Evolutionary conservation across 257 asterid species (phyloP).

Genomic region (Jasminum sambac): DNA sequence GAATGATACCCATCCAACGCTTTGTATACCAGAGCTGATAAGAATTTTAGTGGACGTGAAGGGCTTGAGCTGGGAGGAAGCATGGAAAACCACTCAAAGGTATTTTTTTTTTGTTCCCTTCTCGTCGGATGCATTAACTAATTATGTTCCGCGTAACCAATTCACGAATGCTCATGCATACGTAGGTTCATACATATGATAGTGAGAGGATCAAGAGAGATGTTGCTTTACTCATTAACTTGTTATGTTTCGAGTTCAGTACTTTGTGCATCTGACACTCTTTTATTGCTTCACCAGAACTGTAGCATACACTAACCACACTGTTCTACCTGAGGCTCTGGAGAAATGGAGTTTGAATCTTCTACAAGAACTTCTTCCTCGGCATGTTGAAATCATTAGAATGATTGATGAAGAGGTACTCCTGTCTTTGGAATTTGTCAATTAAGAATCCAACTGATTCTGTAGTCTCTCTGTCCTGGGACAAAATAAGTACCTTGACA

Average conservation of each 20-base stretch:
- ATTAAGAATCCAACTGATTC: not conserved
- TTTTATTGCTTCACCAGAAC: constrained; percentile 37
- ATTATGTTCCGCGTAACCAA: not conserved
- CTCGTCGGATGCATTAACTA: not conserved
- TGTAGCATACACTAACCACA: constrained; percentile 66
- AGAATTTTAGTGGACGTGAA: constrained; percentile 55
- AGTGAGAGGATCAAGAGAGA: not conserved
- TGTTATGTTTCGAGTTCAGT: not conserved
- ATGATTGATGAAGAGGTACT: constrained; percentile 64
- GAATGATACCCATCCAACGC: constrained; percentile 72
- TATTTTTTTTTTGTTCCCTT: constrained; percentile 12
- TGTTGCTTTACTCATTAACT: not conserved
- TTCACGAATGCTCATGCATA: too few relatives aligned
- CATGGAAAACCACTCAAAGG: constrained; percentile 65
- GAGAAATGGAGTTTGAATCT: constrained; percentile 63
- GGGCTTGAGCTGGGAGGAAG: constrained; percentile 60
- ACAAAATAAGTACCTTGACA: not conserved
- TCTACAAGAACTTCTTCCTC: constrained; percentile 57
- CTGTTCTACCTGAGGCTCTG: constrained; percentile 75
- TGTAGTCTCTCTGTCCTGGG: not conserved
- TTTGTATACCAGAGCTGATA: constrained; percentile 66
- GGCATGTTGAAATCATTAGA: constrained; percentile 62
- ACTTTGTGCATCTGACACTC: constrained; percentile 14
- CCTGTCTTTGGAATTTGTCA: not conserved
- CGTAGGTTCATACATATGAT: too few relatives aligned